Conservation (phyloP, 768 basidiomycete species). For the Xerocomellus dryophilus region DNA sequence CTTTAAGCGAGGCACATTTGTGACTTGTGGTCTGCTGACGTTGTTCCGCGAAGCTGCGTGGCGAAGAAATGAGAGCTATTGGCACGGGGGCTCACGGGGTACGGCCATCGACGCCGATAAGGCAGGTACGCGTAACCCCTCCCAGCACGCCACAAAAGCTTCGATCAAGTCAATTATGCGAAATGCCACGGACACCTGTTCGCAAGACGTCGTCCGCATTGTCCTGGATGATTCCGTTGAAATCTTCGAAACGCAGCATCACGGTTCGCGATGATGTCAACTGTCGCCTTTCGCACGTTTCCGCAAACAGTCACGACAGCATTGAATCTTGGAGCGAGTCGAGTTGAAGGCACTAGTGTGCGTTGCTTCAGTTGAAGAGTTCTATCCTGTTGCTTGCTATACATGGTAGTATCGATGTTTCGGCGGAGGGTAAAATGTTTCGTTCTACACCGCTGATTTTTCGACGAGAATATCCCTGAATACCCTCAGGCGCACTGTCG, state of each 20-base stretch:
- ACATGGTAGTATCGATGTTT: neutral
- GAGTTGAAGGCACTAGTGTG: neutral
- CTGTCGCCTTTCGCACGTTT: slow-evolving; percentile 3
- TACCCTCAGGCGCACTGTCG: neutral
- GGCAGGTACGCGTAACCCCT: slow-evolving; percentile 15
- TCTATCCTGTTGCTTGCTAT: slow-evolving; percentile 20
- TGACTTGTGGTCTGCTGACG: neutral
- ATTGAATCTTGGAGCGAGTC: slow-evolving; percentile 39
- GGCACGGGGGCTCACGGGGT: neutral
- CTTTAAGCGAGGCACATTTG: neutral
- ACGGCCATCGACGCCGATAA: slow-evolving; percentile 22
- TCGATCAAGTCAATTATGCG: slow-evolving; percentile 16
- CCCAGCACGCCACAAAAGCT: slow-evolving; percentile 28
- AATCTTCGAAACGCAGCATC: slow-evolving; percentile 7
- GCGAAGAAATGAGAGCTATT: neutral
- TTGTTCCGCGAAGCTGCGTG: slow-evolving; percentile 11
- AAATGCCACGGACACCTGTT: slow-evolving; percentile 6
- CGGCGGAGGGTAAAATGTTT: neutral
- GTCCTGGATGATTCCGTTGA: slow-evolving; percentile 28
- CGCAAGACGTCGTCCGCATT: slow-evolving; percentile 23
- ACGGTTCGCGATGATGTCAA: slow-evolving; percentile 5
- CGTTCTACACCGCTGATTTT: neutral
- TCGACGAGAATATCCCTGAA: neutral
- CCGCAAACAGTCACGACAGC: slow-evolving; percentile 27
- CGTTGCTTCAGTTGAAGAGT: slow-evolving; percentile 6